Conservation (phyloP, 305 asterid genomes). For the Solanum hybrid region DNA sequence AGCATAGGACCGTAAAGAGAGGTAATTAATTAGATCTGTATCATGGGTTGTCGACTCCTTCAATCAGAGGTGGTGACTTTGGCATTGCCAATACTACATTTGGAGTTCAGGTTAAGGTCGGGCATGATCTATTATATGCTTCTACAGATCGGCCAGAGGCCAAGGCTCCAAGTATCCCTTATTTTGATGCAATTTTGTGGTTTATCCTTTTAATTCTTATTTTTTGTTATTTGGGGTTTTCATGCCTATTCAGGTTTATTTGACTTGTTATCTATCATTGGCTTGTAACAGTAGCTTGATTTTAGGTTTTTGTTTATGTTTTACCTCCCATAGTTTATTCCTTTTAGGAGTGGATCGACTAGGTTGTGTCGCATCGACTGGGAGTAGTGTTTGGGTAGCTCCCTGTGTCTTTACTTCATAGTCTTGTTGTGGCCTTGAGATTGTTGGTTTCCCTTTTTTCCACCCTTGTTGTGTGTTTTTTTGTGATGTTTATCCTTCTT, state of each 20-base stretch:
- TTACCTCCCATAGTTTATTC: neutral
- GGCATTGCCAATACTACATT: neutral
- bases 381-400: neutral
- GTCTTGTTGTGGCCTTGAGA: neutral
- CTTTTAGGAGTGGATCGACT: neutral
- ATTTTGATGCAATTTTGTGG: neutral
- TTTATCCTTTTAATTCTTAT: neutral
- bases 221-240: neutral
- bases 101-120: neutral
- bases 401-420: too few species aligned
- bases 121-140: neutral
- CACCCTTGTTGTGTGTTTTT: neutral
- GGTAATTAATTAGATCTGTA: neutral
- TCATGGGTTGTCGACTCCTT: neutral
- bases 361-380: neutral
- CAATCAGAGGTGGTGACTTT: neutral
- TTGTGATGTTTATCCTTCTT: neutral
- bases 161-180: neutral
- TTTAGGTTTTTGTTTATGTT: too few species aligned
- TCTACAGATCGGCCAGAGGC: too few species aligned
- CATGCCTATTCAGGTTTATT: neutral
- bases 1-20: neutral
- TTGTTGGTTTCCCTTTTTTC: neutral
- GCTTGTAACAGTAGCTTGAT: neutral
- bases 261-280: too few species aligned